A percentile compares a stretch with the other conserved stretches of the same genome.
Conservation (phyloP, 2,329 filamentous ascomycete species). For the Alternaria dauci region DNA sequence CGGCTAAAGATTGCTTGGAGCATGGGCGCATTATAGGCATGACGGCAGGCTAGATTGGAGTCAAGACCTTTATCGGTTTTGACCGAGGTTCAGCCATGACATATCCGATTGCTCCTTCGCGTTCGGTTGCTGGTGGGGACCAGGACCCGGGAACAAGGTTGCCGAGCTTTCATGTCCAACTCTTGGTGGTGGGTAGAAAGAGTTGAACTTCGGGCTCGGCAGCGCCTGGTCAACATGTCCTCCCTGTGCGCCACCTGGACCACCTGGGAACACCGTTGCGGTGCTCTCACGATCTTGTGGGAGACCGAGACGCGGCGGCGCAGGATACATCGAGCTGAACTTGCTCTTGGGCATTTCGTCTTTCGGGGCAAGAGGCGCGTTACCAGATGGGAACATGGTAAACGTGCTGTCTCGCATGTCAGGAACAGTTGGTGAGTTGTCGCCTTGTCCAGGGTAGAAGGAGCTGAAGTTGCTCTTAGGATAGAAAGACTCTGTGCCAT, state of each 20-base stretch:
- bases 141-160: constrained; percentile 41
- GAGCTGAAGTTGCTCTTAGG: constrained; percentile 65
- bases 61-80: constrained; percentile 31
- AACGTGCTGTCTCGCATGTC: constrained; percentile 69
- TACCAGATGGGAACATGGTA: constrained; percentile 41
- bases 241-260: constrained; percentile 22
- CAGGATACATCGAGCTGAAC: constrained; percentile 39
- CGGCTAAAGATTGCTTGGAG: constrained; percentile 9
- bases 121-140: constrained; percentile 22
- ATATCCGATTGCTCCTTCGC: constrained; percentile 65
- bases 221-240: constrained; percentile 19
- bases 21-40: constrained; percentile 17
- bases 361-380: constrained; percentile 23
- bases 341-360: constrained; percentile 31
- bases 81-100: constrained; percentile 81
- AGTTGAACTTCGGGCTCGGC: constrained; percentile 64
- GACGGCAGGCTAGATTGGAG: background rate
- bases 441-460: constrained; percentile 49
- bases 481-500: constrained; percentile 47
- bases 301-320: constrained; percentile 38
- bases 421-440: constrained; percentile 61
- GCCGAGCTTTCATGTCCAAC: constrained; percentile 67
- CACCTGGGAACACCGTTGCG: constrained; percentile 45
- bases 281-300: constrained; percentile 62
- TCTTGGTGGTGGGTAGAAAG: constrained; percentile 50